Base-by-base conservation (phyloP, 1,284 basidiomycete genomes). In the Ganoderma meredithae region DNA sequence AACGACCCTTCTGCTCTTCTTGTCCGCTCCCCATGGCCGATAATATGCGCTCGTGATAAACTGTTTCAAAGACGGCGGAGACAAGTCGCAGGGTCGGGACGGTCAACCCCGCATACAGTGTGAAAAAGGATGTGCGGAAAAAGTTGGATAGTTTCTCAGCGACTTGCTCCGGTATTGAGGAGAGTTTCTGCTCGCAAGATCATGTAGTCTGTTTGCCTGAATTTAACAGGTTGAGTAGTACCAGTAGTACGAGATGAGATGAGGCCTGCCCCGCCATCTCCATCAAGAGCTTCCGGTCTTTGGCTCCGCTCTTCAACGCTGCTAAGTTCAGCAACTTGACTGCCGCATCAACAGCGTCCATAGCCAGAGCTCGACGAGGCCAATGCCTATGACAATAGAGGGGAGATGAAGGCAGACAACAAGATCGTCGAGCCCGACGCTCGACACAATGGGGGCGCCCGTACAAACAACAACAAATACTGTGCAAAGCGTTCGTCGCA, bases 41-140 rank as follows among this genome's bases (percentile, higher is more conserved):
- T 9, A 78, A 44, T 9, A 81, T 67, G 52, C 75, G 78, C 39
- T 77, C 76, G 49, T 78, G 69, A 49, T 80, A 76, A 4, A 78
- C 68, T 3, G 66, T 59, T 15, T 75, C 65, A 41, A 78, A 78
- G 8, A 80, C 69, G 2, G 73, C 66, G 1, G 76, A 76, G 4
- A 77, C 69, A 31, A 81, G 67, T 22, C 74, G 74, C 41, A 81
- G 65, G 13, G 78, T 71, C 0, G 73, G 65, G 33, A 69, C 65
- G 0, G 75, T 71, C 44, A 77, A 71, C 22, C 70, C 63, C 12
- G 65, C 33, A 64, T 81, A 81, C 9, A 81, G 64, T 4, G 71
- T 68, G 9, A 67, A 39, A 13, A 81, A 74, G 1, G 76, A 72
- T 60, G 72, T 69, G 25, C 79, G 77, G 9, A 81, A 58, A 33